Evolutionary conservation across 2,329 filamentous ascomycete species (phyloP), one percentile per base, ranked within the genome.

Genomic region (Ramularia collo-cygni): DNA sequence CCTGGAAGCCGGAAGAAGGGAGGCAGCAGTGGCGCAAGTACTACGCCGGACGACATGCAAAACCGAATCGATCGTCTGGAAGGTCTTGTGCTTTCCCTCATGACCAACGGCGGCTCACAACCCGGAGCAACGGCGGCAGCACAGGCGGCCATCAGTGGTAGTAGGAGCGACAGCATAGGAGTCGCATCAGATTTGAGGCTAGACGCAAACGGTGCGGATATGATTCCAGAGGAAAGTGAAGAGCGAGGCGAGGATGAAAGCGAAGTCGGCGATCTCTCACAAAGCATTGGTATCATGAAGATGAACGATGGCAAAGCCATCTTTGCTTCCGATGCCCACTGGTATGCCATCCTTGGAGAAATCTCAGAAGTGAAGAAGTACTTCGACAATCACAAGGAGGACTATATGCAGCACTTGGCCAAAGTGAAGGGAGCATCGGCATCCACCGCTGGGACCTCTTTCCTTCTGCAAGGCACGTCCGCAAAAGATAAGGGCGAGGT

Each of bases 21-120:
- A 42, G 42, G 43, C 35, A 46, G 39, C 13, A 41, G 38, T 15
- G 51, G 50, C 14, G 37, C 55, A 2, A 60, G 56, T 32, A 72
- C 74, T 41, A 72, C 75, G 53, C 87, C 90, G 35, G 89, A 95
- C 73, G 90, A 95, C 65, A 95, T 96, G 90, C 90, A 96, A 69
- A 94, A 93, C 60, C 84, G 92, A 62, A 96, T 96, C 67, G 89
- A 96, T 69, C 79, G 90, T 55, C 74, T 96, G 51, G 90, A 96
- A 73, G 84, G 85, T 54, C 70, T 96, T 62, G 90, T 96, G 46
- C 67, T 96, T 50, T 93, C 87, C 18, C 66, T 96, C 59, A 95
- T 96, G 90, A 90, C 90, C 58, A 89, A 86, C 42, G 75, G 72
- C n/a, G 71, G 76, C 50, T n/a, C n/a, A n/a, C 72, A 76, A 39